phyloP scores from a whole-genome alignment of 208 protist species.

The Acanthamoeba divionensis region DNA sequence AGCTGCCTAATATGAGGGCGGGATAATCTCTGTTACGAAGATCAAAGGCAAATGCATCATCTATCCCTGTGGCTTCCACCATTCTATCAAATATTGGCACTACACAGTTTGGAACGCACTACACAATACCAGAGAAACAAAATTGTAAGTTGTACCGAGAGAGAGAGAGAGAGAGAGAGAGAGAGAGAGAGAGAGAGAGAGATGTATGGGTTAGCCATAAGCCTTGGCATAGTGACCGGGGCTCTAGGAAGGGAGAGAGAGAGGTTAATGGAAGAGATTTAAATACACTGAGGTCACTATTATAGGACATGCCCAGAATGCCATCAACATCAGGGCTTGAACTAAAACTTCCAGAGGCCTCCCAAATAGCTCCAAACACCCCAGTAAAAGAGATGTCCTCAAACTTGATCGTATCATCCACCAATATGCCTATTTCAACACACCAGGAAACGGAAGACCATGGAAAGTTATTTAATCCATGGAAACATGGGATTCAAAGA shows the following conservation, averaged over 20 bases:
- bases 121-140: not conserved
- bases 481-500: not conserved
- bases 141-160: no score
- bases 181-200: not conserved
- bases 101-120: constrained; percentile 10
- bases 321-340: not conserved
- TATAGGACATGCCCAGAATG: constrained; percentile 34
- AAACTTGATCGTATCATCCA: not conserved
- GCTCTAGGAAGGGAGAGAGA: not conserved
- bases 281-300: not conserved
- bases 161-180: no score
- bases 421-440: not conserved
- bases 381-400: not conserved
- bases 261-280: not conserved
- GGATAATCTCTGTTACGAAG: not conserved
- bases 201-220: not conserved
- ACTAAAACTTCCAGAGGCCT: not conserved
- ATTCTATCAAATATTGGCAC: not conserved
- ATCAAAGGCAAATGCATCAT: not conserved
- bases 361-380: constrained; percentile 11
- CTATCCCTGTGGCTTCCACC: not conserved
- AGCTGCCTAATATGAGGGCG: not conserved
- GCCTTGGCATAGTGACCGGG: not conserved
- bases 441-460: not conserved
- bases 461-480: no score